Conservation (phyloP, 2,329 filamentous ascomycete species). For the Amauroascus verrucosus region DNA sequence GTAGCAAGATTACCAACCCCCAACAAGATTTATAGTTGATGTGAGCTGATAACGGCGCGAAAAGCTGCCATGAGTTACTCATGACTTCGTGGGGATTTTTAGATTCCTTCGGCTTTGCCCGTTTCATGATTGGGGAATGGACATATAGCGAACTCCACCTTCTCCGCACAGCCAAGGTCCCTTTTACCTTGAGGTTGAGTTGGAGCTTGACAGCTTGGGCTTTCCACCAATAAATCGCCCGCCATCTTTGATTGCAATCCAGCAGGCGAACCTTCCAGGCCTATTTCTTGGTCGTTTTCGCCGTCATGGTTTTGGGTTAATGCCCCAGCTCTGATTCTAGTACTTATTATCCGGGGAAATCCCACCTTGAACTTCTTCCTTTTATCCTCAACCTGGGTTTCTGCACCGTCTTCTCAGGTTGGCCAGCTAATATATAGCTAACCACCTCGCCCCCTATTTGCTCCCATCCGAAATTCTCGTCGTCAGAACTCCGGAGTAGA, state of each 20-base stretch:
- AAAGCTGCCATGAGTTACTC: background rate
- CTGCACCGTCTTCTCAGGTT: background rate
- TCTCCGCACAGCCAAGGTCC: conserved; percentile 6
- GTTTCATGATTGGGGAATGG: background rate
- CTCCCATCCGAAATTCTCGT: background rate
- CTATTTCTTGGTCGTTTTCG: background rate
- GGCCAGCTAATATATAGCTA: background rate
- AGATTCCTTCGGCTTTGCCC: background rate
- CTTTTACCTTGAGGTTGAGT: background rate
- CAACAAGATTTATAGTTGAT: background rate
- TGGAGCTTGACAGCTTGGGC: background rate
- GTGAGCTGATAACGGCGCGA: conserved; percentile 2
- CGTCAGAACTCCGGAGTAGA: background rate
- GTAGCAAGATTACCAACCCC: background rate
- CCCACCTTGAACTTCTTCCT: background rate
- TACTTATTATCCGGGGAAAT: background rate
- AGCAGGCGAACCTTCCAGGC: background rate
- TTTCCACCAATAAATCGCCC: background rate
- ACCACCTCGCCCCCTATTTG: background rate
- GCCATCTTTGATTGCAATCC: background rate
- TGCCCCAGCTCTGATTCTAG: background rate
- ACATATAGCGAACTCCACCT: background rate
- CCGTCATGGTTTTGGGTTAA: background rate
- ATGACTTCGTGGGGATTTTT: background rate
- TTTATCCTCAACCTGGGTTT: background rate